Evolutionary conservation across 108 stramenopile genomes (phyloP).

Genomic region (Cyclotella baltica): DNA sequence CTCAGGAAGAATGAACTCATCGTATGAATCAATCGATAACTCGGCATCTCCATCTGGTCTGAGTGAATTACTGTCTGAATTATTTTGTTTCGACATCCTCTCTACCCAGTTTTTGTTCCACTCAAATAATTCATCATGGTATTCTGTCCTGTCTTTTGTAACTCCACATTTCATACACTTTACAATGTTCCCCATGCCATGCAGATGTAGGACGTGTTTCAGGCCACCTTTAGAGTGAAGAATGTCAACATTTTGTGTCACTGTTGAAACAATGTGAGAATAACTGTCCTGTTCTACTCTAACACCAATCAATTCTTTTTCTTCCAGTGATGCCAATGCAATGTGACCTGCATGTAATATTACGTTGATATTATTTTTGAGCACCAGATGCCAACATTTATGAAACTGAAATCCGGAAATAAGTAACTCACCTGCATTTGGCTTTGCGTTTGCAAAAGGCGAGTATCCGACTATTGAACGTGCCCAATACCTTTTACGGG

Average conservation of each 20-base stretch:
- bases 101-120: slow-evolving; percentile 81
- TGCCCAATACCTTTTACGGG: slow-evolving; percentile 96
- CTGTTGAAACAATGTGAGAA: slow-evolving; percentile 51
- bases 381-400: background rate
- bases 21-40: slow-evolving; percentile 61
- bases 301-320: slow-evolving; percentile 69
- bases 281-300: slow-evolving; percentile 9
- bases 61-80: slow-evolving; percentile 28
- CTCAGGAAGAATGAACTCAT: slow-evolving; percentile 72
- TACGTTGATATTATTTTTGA: background rate
- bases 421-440: slow-evolving; percentile 68
- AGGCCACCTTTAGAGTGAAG: slow-evolving; percentile 91
- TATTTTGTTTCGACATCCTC: slow-evolving; percentile 7
- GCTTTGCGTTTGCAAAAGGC: slow-evolving; percentile 74
- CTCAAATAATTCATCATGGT: slow-evolving; percentile 73
- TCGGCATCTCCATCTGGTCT: slow-evolving; percentile 97
- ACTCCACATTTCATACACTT: slow-evolving; percentile 91
- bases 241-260: slow-evolving; percentile 98
- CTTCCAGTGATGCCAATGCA: slow-evolving; percentile 88
- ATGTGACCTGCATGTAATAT: background rate
- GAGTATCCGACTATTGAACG: slow-evolving; percentile 90
- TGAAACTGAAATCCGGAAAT: background rate
- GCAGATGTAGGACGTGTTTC: slow-evolving; percentile 86
- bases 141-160: slow-evolving; percentile 66
- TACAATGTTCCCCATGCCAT: slow-evolving; percentile 86